Evolutionary conservation across 495 filamentous ascomycete genomes (phyloP).

Genomic region (Neurospora terricola): DNA sequence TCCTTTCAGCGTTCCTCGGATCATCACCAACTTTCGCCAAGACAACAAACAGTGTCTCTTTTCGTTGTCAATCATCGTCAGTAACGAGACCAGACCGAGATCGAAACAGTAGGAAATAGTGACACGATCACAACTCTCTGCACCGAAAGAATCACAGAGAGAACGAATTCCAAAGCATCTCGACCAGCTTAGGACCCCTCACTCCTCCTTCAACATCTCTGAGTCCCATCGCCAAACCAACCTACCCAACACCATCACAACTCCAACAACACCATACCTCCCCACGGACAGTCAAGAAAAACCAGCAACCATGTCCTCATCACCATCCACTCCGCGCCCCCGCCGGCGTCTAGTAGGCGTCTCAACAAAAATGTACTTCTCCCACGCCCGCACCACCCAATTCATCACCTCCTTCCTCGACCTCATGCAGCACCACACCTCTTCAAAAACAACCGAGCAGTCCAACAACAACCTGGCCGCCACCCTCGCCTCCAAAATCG

Average conservation of each 20-base stretch:
- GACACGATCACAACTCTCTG: background rate
- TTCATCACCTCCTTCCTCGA: slow-evolving; percentile 52
- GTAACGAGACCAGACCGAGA: background rate
- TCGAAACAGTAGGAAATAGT: background rate
- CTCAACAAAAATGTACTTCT: slow-evolving; percentile 80
- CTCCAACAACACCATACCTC: background rate
- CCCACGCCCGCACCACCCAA: slow-evolving; percentile 47
- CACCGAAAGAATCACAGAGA: background rate
- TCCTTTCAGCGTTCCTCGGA: background rate
- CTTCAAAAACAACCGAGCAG: too few species aligned
- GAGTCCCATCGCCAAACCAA: background rate
- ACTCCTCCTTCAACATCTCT: background rate
- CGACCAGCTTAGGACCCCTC: background rate
- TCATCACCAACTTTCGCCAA: background rate
- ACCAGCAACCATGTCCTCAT: slow-evolving; percentile 4
- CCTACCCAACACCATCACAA: background rate
- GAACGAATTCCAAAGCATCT: background rate
- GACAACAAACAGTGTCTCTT: background rate
- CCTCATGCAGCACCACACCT: too few species aligned
- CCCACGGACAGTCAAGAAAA: background rate
- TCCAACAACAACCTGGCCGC: slow-evolving; percentile 23
- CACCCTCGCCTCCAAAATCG: slow-evolving; percentile 28
- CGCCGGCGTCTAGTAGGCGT: slow-evolving; percentile 65
- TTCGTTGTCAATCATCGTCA: background rate
- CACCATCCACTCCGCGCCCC: slow-evolving; percentile 25